Evolutionary conservation across 2,329 filamentous ascomycete genomes (phyloP), one percentile per base, ranked within the genome.

Genomic region (Beauveria bassiana): DNA sequence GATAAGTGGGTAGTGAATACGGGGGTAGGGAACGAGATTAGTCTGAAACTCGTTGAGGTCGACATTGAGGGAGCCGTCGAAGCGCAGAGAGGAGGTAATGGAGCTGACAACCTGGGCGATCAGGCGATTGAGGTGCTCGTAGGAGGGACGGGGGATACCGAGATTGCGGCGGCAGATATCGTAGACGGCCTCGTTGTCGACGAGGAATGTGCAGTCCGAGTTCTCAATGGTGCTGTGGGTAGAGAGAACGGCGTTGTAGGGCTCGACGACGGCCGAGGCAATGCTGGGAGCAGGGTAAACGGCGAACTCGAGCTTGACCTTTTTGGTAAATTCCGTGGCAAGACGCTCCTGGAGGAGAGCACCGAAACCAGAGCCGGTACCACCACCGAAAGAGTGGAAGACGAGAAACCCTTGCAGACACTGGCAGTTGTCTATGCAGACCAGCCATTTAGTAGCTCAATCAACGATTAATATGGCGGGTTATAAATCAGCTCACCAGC

Each of bases 1-100:
- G 77, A 89, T 88, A 52, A 89, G 77, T 58, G 87, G 87, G 75
- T 88, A 90, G 79, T 89, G 86, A 67, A 90, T 89, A 73, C 86
- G 86, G 42, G 86, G 86, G 74, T 87, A 89, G 28, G 86, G 86
- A 59, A 89, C 87, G 76, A 90, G 72, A 79, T 89, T 89, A 73
- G 86, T 89, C 81, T 89, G 87, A 81, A 90, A 89, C 77, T 89
- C 87, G 81, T 89, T 89, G 70, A 90, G 76, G 70, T 90, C 86
- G 72, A 89, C 86, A 70, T 89, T 89, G 68, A 89, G 83, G 60
- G 86, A 85, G 73, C 87, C 86, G 64, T 89, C 86, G 70, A 89
- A 90, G 65, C 86, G 86, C 67, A 90, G 79, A 62, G 85, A 88
- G 50, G 86, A 87, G 65, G 87, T 89, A 73, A 90, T 88, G 67